Conservation (phyloP, 257 asterid genomes). For the Eucommia ulmoides region DNA sequence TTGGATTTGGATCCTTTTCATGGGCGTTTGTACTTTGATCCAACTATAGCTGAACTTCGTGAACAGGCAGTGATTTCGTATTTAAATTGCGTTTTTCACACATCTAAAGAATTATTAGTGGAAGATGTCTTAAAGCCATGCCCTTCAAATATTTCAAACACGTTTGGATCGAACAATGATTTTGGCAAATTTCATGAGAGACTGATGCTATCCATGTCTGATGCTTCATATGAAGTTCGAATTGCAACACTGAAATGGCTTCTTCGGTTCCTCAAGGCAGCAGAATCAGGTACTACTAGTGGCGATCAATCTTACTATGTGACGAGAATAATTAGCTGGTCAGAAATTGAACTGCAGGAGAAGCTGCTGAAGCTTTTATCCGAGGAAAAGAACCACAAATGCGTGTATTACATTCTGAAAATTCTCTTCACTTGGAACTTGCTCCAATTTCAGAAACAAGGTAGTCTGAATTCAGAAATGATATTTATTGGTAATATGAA, state of each 20-base stretch:
- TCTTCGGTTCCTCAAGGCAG: constrained; percentile 39
- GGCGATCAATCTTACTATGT: constrained; percentile 22
- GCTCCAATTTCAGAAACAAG: constrained; percentile 24
- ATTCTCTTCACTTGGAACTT: constrained; percentile 70
- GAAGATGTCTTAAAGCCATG: constrained; percentile 29
- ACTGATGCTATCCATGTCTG: constrained; percentile 47
- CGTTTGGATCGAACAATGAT: constrained; percentile 27
- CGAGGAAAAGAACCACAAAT: constrained; percentile 72
- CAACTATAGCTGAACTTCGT: constrained; percentile 71
- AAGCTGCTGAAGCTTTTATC: constrained; percentile 42
- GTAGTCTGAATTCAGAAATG: constrained; percentile 15
- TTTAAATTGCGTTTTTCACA: constrained; percentile 61
- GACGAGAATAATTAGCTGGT: constrained; percentile 33
- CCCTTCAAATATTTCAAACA: constrained; percentile 23
- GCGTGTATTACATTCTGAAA: constrained; percentile 64
- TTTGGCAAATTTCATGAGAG: constrained; percentile 43
- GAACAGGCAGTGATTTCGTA: constrained; percentile 81
- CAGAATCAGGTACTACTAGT: constrained; percentile 18
- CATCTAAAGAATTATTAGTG: constrained; percentile 43
- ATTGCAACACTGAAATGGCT: constrained; percentile 84
- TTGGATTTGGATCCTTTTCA: constrained; percentile 39
- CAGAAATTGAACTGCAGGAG: constrained; percentile 46
- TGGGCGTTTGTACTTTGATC: constrained; percentile 45
- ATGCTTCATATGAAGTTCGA: constrained; percentile 77
- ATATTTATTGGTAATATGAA: constrained; percentile 44